Evolutionary conservation across 2,329 filamentous ascomycete genomes (phyloP).

Genomic region (Calonectria hawksworthii): DNA sequence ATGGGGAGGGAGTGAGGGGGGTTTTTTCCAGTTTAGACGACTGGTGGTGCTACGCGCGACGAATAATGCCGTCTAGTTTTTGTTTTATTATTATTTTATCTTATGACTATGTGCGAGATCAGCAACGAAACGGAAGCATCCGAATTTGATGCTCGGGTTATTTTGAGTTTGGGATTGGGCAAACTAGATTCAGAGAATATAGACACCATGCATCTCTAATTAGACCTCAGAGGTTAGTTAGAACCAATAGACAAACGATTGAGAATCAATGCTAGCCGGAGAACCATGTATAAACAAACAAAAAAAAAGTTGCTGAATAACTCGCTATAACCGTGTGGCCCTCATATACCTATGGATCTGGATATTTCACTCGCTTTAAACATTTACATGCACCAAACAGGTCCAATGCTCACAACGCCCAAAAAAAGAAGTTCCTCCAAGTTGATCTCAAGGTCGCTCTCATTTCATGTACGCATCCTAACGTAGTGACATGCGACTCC

Average conservation of each 20-base stretch:
- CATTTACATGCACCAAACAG: slow-evolving; percentile 5
- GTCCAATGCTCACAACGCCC: not conserved
- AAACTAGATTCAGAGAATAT: not conserved
- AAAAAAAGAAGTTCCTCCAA: not conserved
- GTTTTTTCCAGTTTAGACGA: slow-evolving; percentile 3
- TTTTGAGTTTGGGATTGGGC: slow-evolving; percentile 20
- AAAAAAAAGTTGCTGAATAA: not conserved
- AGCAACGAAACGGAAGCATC: slow-evolving; percentile 4
- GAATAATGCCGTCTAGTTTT: not conserved
- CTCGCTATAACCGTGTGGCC: not conserved
- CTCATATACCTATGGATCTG: not conserved
- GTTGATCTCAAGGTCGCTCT: slow-evolving; percentile 38
- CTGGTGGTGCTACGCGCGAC: not conserved
- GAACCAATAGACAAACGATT: not conserved
- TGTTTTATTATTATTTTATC: slow-evolving; percentile 27
- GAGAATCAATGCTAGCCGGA: not conserved
- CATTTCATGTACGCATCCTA: slow-evolving; percentile 45
- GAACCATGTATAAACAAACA: not conserved
- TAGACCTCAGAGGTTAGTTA: not conserved
- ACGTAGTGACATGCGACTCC: slow-evolving; percentile 29
- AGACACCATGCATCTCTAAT: not conserved
- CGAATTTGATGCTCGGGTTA: slow-evolving; percentile 15
- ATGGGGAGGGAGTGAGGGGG: not conserved
- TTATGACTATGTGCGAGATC: slow-evolving; percentile 20
- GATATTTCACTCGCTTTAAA: slow-evolving; percentile 5